Percentiles rank a stretch among this genome's conserved stretches.
Conservation (phyloP, 2,329 filamentous ascomycete species). For the Colletotrichum coccodes region DNA sequence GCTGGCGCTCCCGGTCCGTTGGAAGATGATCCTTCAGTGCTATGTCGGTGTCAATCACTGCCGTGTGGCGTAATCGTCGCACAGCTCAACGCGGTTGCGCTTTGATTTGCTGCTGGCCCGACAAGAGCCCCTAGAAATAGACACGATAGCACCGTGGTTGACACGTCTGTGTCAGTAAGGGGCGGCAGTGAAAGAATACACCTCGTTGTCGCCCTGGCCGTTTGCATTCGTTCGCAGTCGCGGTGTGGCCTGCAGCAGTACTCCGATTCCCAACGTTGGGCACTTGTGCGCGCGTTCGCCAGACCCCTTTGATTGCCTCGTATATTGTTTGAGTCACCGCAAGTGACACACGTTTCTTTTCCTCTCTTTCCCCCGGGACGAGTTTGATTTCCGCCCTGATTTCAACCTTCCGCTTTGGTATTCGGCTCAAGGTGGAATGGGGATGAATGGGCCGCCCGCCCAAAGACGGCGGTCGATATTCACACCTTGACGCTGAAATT, state of each 20-base stretch:
- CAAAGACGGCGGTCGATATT: slow-evolving; percentile 7
- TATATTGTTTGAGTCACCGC: slow-evolving; percentile 17
- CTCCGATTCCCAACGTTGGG: neutral
- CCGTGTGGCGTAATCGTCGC: neutral
- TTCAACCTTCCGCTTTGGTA: slow-evolving; percentile 17
- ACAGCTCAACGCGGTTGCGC: neutral
- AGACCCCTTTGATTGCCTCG: slow-evolving; percentile 18
- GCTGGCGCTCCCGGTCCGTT: neutral
- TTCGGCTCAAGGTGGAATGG: neutral
- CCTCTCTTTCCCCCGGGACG: neutral
- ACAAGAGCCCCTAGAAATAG: slow-evolving; percentile 4
- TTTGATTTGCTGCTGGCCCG: slow-evolving; percentile 21
- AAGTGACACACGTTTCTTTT: slow-evolving; percentile 11
- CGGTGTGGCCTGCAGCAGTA: neutral
- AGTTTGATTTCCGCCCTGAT: neutral
- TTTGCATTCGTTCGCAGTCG: neutral
- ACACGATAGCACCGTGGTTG: neutral
- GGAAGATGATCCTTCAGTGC: neutral
- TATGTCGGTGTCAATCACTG: slow-evolving; percentile 13
- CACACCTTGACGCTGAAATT: slow-evolving; percentile 17
- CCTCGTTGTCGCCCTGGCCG: slow-evolving; percentile 1
- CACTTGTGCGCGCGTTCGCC: neutral
- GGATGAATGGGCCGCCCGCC: neutral
- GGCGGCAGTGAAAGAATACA: slow-evolving; percentile 14
- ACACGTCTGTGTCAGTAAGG: slow-evolving; percentile 8